These are phyloP conservation scores for Omphalotus olearius DNA, from an alignment of 1,284 basidiomycete genomes.

Conservation along the genomic window DNA sequence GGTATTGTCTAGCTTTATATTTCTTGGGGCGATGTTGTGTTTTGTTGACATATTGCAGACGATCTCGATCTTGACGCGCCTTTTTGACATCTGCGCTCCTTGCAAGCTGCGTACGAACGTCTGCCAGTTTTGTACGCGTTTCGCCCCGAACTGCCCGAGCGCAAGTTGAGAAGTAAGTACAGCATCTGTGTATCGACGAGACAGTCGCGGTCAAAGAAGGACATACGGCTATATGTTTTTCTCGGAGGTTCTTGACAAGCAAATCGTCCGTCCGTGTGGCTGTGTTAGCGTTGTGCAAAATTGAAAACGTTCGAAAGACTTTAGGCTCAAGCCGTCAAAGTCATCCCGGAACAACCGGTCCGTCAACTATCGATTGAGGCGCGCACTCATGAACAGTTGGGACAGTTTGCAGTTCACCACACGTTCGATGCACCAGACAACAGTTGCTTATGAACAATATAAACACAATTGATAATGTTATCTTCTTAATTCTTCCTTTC, in stretches of 20 bases:
- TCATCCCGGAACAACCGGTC: too few relatives aligned
- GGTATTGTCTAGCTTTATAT: neutral
- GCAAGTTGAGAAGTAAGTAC: neutral
- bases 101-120: neutral
- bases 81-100: neutral
- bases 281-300: too few relatives aligned
- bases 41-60: neutral
- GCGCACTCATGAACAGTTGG: too few relatives aligned
- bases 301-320: too few relatives aligned
- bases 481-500: slow-evolving; percentile 6
- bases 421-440: too few relatives aligned
- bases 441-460: neutral
- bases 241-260: slow-evolving; percentile 1
- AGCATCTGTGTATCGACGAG: neutral
- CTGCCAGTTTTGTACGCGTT: neutral
- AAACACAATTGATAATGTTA: slow-evolving; percentile 13
- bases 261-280: too few relatives aligned
- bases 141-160: neutral
- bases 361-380: too few relatives aligned
- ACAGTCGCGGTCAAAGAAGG: too few relatives aligned
- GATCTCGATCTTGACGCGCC: neutral
- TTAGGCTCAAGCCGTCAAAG: too few relatives aligned
- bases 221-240: neutral
- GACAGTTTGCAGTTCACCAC: too few relatives aligned
- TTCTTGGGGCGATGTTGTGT: neutral